Evolutionary conservation across 176 grass and related monocot species (phyloP).

Genomic region (Alopecurus myosuroides): DNA sequence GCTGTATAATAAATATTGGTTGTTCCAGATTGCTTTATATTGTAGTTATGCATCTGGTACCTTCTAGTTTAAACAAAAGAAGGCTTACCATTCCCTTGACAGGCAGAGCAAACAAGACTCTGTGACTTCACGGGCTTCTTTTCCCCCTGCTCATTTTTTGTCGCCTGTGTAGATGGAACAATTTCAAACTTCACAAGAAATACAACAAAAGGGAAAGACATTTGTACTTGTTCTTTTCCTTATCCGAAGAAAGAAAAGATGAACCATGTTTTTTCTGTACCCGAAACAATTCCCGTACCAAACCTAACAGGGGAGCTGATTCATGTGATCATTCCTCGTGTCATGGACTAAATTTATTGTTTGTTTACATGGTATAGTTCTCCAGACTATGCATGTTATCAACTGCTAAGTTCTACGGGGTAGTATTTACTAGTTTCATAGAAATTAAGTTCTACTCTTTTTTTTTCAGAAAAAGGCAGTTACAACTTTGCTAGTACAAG

Average conservation of each 20-base stretch:
- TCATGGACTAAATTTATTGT: background rate
- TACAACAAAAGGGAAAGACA: background rate
- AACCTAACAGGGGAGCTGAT: background rate
- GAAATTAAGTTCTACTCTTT: too few species aligned
- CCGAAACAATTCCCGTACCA: background rate
- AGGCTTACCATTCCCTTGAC: conserved; percentile 64
- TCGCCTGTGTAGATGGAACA: conserved; percentile 38
- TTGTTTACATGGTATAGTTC: background rate
- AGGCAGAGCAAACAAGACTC: conserved; percentile 53
- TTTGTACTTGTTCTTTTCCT: background rate
- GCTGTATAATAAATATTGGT: background rate
- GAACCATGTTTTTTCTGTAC: background rate
- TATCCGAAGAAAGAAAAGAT: background rate
- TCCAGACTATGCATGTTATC: background rate
- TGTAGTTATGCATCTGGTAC: background rate
- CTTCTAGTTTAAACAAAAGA: conserved; percentile 9
- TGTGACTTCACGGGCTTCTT: conserved; percentile 39
- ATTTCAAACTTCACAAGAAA: conserved; percentile 3
- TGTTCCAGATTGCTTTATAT: background rate
- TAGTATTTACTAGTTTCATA: too few species aligned
- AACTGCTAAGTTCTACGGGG: background rate
- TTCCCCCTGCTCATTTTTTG: conserved; percentile 36
- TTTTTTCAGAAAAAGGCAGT: too few species aligned
- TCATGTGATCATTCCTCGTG: background rate
- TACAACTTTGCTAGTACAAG: background rate